Evolutionary conservation across 177 flowering plant species (phyloP).

Genomic region (Tripterygium wilfordii): DNA sequence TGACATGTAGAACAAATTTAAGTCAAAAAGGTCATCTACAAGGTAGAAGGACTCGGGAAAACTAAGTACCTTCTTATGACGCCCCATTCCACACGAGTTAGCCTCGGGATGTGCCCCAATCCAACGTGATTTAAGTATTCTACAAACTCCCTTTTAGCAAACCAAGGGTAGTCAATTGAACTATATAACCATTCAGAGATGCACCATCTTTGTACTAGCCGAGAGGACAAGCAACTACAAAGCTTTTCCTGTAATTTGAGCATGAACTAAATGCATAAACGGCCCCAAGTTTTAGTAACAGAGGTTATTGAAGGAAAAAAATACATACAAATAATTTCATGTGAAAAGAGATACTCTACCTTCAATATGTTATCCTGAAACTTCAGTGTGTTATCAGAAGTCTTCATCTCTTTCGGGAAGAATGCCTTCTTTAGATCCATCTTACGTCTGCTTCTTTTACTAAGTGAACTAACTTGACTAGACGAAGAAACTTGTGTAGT

Average conservation of each 20-base stretch:
- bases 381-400: constrained; percentile 25
- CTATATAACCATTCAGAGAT: constrained; percentile 92
- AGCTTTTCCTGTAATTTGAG: constrained; percentile 47
- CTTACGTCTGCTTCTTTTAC: constrained; percentile 69
- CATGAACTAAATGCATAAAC: too few relatives aligned
- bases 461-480: constrained; percentile 44
- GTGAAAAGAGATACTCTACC: constrained; percentile 31
- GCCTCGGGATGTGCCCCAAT: constrained; percentile 77
- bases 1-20: neutral
- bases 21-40: neutral
- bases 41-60: neutral
- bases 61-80: constrained; percentile 75
- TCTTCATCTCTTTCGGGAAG: constrained; percentile 25
- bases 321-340: constrained; percentile 20
- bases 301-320: neutral
- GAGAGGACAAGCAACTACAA: constrained; percentile 58
- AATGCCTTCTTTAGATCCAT: constrained; percentile 27
- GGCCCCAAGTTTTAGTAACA: too few relatives aligned
- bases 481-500: constrained; percentile 27
- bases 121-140: constrained; percentile 89
- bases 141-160: constrained; percentile 86
- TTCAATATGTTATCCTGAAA: constrained; percentile 22
- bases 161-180: constrained; percentile 96
- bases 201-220: constrained; percentile 70
- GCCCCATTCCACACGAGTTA: constrained; percentile 95